Percentiles rank a stretch among this genome's conserved stretches.
Evolutionary conservation across 495 filamentous ascomycete species (phyloP).

Genomic region (Daldinia grandis): DNA sequence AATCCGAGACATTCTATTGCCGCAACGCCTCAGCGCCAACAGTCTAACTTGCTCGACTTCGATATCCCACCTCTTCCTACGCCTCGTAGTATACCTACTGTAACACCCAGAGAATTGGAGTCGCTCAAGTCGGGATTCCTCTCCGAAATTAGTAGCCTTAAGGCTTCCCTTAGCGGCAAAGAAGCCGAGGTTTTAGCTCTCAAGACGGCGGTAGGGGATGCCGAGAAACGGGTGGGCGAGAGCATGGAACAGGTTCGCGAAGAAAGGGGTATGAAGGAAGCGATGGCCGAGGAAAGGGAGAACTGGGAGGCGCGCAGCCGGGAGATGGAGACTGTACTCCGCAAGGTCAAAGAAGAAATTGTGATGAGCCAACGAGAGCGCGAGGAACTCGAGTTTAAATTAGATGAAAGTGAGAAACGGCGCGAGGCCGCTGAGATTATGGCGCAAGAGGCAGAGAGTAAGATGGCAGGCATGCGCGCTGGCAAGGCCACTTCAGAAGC

Average conservation of each 20-base stretch:
- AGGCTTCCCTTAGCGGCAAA: conserved; percentile 85
- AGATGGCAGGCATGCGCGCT: conserved; percentile 71
- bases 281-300: conserved; percentile 76
- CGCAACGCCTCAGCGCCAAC: conserved; percentile 51
- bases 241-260: conserved; percentile 81
- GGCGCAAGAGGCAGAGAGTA: conserved; percentile 75
- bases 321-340: conserved; percentile 84
- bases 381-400: conserved; percentile 72
- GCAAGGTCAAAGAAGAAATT: conserved; percentile 82
- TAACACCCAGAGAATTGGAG: conserved; percentile 92
- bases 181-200: conserved; percentile 88
- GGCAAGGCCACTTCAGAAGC: conserved; percentile 54
- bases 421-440: conserved; percentile 70
- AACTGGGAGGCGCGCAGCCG: conserved; percentile 83
- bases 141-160: conserved; percentile 88
- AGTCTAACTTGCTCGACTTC: conserved; percentile 83
- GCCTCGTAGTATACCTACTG: conserved; percentile 86
- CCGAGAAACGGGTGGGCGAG: conserved; percentile 90
- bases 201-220: conserved; percentile 84
- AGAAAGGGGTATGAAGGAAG: conserved; percentile 70
- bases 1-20: conserved; percentile 17
- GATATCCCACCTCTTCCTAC: conserved; percentile 90
- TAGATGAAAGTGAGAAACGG: conserved; percentile 77
- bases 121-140: conserved; percentile 87
- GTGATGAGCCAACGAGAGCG: conserved; percentile 76